Evolutionary conservation across 495 filamentous ascomycete genomes (phyloP), one percentile per base, ranked within the genome.

Genomic region (Xylaria scruposa): DNA sequence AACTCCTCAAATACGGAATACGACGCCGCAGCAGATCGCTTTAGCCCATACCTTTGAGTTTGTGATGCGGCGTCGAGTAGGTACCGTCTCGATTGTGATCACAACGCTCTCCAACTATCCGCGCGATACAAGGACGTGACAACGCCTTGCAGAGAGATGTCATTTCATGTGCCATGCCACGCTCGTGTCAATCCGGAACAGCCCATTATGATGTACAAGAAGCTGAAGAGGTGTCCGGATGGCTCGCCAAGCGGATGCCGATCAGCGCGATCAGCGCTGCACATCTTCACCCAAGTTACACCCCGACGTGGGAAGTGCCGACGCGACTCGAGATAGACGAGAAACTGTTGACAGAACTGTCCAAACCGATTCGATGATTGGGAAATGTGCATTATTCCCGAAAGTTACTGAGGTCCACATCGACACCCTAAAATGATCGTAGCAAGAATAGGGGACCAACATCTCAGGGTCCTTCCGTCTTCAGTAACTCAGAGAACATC

Each of bases 251-350:
- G 65, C 36, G 49, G 42, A 9, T 67, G 65, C 49, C 36, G 65
- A 67, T 67, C 65, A 56, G 24, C 21, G 26, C 40, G 49, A 67
- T 67, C 65, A 67, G 49, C 65, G 24, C 65, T 67, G 64, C 26
- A 54, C 49, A 19, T 54, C n/a, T 67, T 67, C 49, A 56, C 49
- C 49, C 33, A 54, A 53, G 47, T 44, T 33, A 24, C 47, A 67
- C 65, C 31, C 44, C 65, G 47, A 26, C 65, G 36, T 42, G 49
- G 65, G 33, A 67, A 67, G 36, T 67, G n/a, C 65, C 46, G 63
- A 2, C 17, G n/a, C 46, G 24, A 12, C 63, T 47, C 31, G 19
- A 65, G 62, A 65, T 65, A 19, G 60, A 63, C 60, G 60, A 29
- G 36, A 19, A 31, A 31, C 29, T 58, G 53, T 38, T 10, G 56